These are phyloP conservation scores for Gracilariopsis chorda DNA, from an alignment of 23 red algal genomes.

Conservation along the genomic window DNA sequence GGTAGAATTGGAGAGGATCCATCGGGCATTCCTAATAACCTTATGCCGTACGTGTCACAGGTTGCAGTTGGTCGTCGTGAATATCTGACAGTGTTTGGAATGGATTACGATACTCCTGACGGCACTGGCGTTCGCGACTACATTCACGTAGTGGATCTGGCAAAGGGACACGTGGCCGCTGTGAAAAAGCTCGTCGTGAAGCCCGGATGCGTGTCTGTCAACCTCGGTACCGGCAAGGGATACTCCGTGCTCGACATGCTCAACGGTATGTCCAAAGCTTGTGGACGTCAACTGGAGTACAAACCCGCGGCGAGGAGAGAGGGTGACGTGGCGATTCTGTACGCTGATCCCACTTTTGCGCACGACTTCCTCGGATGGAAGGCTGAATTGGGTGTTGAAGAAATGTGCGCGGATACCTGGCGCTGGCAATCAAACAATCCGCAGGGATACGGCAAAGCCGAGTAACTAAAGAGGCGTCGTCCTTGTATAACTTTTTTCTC, in stretches of 20 bases:
- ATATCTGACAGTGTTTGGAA: conserved; percentile 89
- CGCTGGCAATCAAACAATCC: conserved; percentile 97
- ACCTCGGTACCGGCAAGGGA: conserved; percentile 92
- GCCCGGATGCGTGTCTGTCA: conserved; percentile 85
- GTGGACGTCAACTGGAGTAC: conserved; percentile 76
- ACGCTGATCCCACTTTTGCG: conserved; percentile 87
- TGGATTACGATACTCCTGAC: conserved; percentile 95
- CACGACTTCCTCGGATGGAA: conserved; percentile 91
- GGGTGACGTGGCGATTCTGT: conserved; percentile 83
- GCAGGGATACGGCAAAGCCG: conserved; percentile 71
- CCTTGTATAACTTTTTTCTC: too few relatives aligned
- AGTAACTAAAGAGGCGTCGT: neutral
- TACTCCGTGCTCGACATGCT: conserved; percentile 93
- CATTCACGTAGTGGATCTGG: conserved; percentile 99
- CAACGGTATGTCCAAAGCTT: conserved; percentile 89
- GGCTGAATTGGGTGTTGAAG: conserved; percentile 89
- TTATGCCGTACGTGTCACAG: conserved; percentile 99
- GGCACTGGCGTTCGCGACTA: conserved; percentile 99
- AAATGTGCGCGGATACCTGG: conserved; percentile 98
- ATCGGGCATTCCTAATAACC: conserved; percentile 95
- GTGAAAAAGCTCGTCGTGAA: conserved; percentile 70
- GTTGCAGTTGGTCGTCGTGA: conserved; percentile 93
- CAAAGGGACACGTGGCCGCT: conserved; percentile 96
- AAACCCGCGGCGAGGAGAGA: conserved; percentile 70
- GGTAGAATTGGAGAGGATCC: conserved; percentile 98